Conservation (phyloP, 2,329 filamentous ascomycete species). For the Trichoderma sp. region DNA sequence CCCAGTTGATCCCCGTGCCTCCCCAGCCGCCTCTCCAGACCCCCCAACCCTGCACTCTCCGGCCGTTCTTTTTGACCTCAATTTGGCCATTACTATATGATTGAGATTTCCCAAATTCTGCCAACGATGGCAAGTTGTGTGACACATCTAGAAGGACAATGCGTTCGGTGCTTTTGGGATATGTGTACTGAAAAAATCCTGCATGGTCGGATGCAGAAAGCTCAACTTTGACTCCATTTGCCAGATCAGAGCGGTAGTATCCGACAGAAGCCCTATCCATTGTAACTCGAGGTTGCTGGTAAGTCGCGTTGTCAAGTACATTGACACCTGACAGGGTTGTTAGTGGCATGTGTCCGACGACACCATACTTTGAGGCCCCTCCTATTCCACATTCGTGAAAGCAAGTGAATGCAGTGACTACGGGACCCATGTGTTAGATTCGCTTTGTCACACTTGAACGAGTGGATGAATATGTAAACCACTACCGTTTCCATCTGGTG, state of each 20-base stretch:
- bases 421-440: background rate
- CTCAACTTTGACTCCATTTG: slow-evolving; percentile 48
- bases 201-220: slow-evolving; percentile 47
- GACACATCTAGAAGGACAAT: slow-evolving; percentile 47
- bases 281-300: slow-evolving; percentile 42
- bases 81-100: slow-evolving; percentile 42
- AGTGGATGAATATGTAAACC: background rate
- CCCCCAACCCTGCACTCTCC: slow-evolving; percentile 45
- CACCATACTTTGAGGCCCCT: slow-evolving; percentile 57
- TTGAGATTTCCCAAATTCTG: slow-evolving; percentile 35
- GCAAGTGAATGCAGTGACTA: slow-evolving; percentile 48
- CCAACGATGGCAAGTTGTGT: slow-evolving; percentile 44
- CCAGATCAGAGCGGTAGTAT: slow-evolving; percentile 50
- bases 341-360: slow-evolving; percentile 49
- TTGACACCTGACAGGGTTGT: slow-evolving; percentile 39
- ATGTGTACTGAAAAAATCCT: slow-evolving; percentile 52
- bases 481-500: slow-evolving; percentile 37
- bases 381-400: slow-evolving; percentile 57
- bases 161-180: slow-evolving; percentile 38
- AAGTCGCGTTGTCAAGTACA: slow-evolving; percentile 46
- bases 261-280: slow-evolving; percentile 48
- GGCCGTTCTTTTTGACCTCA: slow-evolving; percentile 35
- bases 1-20: slow-evolving; percentile 14
- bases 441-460: too few species aligned
- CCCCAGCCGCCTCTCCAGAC: slow-evolving; percentile 34